These are phyloP conservation scores for Conoideocrella luteorostrata DNA, from an alignment of 2,329 filamentous ascomycete species.

Conservation along the genomic window DNA sequence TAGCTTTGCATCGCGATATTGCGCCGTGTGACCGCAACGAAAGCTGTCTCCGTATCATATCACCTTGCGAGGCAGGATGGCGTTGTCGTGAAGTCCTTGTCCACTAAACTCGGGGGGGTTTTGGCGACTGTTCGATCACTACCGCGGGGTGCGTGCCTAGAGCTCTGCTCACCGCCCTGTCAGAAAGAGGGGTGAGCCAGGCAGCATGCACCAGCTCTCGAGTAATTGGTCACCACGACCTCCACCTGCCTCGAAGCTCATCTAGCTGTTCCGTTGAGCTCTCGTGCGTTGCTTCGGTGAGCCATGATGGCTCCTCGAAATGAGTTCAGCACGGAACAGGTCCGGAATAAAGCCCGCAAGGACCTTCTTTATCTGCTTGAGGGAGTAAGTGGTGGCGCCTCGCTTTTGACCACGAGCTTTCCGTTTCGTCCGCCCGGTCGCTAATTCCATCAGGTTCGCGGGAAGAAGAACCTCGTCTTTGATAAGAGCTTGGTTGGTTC, in stretches of 20 bases:
- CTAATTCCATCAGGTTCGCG: constrained; percentile 64
- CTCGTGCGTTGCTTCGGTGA: constrained; percentile 27
- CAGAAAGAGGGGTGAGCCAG: neutral
- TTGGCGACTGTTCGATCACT: too few relatives aligned
- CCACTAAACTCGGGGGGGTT: too few relatives aligned
- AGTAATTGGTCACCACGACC: constrained; percentile 5
- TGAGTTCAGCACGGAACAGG: constrained; percentile 67
- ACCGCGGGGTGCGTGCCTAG: neutral
- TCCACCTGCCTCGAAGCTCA: constrained; percentile 6
- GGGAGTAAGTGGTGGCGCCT: constrained; percentile 64
- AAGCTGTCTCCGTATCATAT: too few relatives aligned
- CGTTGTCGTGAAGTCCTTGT: neutral
- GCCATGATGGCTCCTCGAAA: constrained; percentile 62
- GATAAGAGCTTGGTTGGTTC: constrained; percentile 86
- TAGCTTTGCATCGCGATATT: too few relatives aligned
- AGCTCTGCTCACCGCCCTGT: constrained; percentile 8
- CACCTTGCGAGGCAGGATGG: too few relatives aligned
- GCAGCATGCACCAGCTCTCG: constrained; percentile 5
- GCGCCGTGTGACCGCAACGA: too few relatives aligned
- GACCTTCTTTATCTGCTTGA: constrained; percentile 88
- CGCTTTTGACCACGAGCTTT: constrained; percentile 18
- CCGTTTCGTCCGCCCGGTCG: constrained; percentile 11
- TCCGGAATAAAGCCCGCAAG: constrained; percentile 76
- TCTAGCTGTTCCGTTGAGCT: neutral
- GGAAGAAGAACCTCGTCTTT: constrained; percentile 97